Conservation (phyloP, 352 stramenopile genomes). For the Globisporangium uncinulatum region DNA sequence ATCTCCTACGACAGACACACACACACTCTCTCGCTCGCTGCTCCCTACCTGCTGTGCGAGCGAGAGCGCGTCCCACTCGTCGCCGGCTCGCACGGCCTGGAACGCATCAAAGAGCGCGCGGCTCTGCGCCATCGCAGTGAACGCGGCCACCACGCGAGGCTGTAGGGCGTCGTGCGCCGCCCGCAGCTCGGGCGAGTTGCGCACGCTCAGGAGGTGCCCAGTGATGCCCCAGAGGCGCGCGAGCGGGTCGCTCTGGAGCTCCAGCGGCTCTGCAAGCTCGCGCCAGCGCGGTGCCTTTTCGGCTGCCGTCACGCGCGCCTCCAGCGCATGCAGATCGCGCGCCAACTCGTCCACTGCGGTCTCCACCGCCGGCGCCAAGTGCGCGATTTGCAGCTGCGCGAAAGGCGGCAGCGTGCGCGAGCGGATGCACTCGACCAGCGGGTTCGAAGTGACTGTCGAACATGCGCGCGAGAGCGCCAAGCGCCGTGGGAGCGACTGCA, state of each 20-base stretch:
- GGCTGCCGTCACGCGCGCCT: conserved; percentile 23
- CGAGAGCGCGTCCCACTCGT: conserved; percentile 47
- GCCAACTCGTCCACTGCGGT: conserved; percentile 44
- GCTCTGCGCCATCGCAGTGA: conserved; percentile 91
- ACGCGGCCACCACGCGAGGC: conserved; percentile 91
- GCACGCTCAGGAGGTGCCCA: conserved; percentile 95
- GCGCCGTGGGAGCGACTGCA: not conserved
- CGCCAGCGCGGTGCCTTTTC: conserved; percentile 43
- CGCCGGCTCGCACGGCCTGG: conserved; percentile 60
- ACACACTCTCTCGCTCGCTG: too few species aligned
- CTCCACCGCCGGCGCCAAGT: conserved; percentile 60
- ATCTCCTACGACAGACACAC: too few species aligned
- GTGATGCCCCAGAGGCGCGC: conserved; percentile 94
- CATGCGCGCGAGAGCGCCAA: not conserved
- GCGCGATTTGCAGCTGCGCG: conserved; percentile 44
- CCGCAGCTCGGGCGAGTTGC: conserved; percentile 93
- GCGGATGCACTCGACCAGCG: conserved; percentile 49
- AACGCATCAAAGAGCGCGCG: conserved; percentile 91
- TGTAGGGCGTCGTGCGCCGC: conserved; percentile 91
- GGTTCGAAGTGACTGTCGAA: conserved; percentile 21
- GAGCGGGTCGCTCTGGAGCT: conserved; percentile 90
- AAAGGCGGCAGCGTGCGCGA: conserved; percentile 66
- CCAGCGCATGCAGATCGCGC: conserved; percentile 40
- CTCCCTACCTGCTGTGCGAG: conserved; percentile 55
- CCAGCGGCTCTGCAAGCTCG: conserved; percentile 89